These are phyloP conservation scores for Pholiota adiposa DNA, from an alignment of 1,284 basidiomycete genomes.

Conservation along the genomic window DNA sequence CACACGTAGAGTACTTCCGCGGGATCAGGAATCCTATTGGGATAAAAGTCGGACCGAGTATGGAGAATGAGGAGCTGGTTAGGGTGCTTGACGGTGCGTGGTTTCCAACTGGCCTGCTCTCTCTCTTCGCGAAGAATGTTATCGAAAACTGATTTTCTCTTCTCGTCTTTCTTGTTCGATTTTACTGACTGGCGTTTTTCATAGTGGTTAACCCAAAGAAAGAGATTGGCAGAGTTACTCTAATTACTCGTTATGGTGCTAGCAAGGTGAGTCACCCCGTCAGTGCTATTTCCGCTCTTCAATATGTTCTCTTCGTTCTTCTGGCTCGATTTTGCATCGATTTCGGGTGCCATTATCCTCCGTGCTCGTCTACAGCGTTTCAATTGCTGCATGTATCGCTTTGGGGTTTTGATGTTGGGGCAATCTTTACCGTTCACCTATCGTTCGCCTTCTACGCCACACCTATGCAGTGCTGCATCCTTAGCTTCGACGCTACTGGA, in stretches of 20 bases:
- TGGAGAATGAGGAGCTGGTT: slow-evolving; percentile 84
- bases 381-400: background rate
- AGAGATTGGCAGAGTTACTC: slow-evolving; percentile 83
- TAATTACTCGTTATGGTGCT: slow-evolving; percentile 95
- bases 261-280: slow-evolving; percentile 61
- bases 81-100: slow-evolving; percentile 75
- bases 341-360: background rate
- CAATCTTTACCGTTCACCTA: background rate
- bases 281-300: background rate
- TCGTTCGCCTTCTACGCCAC: background rate
- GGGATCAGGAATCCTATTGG: slow-evolving; percentile 97
- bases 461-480: background rate
- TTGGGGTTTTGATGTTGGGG: background rate
- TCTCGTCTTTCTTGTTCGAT: slow-evolving; percentile 3
- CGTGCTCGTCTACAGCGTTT: background rate
- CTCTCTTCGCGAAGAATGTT: background rate
- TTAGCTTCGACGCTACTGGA: background rate
- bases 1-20: slow-evolving; percentile 95
- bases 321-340: background rate
- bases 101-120: background rate
- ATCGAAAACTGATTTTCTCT: background rate
- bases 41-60: slow-evolving; percentile 93
- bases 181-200: slow-evolving; percentile 9
- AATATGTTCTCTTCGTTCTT: background rate
- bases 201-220: slow-evolving; percentile 87